Evolutionary conservation across 2,329 filamentous ascomycete genomes (phyloP), one percentile per base, ranked within the genome.

Genomic region (Aureobasidium sp.): DNA sequence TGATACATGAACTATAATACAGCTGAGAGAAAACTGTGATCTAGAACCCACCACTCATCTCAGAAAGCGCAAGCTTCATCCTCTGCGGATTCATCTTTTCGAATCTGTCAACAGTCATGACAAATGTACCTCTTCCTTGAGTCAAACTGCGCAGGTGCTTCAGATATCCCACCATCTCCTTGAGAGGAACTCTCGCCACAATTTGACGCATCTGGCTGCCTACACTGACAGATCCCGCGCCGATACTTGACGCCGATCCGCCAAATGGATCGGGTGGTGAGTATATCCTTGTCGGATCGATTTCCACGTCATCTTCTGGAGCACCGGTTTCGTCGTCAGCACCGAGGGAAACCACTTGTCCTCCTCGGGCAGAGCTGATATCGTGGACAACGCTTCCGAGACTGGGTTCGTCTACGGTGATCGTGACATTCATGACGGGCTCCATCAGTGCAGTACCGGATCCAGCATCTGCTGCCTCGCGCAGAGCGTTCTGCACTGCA

Each of bases 141-240:
- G 93, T 99, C 78, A 96, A 82, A 74, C 90, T 92, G 58, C 94
- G 81, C 66, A 99, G 76, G 71, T 95, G 90, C 72, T 91, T 90
- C 68, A 97, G 79, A 74, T 97, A 99, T 45, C 93, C 90, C 39
- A 97, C 87, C 90, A 97, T 97, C 75, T 97, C 93, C 76, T 94
- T 95, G 68, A 97, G 80, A 35, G 94, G 94, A 31, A 97, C 93
- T 69, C 89, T 85, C 24, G 92, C 94, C 12, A 88, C 86, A 67
- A 99, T 90, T 62, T 85, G 83, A 35, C 69, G 66, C 62, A 64
- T 67, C 47, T 80, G 74, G 68, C 73, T 68, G 50, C 67, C 63
- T 17, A 57, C 58, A 29, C 64, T 68, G 11, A 64, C 37, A 67
- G 44, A 58, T 3, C 68, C 66, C 39, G 42, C 24, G 1, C 52